These are phyloP conservation scores for Rhododendron williamsianum DNA, from an alignment of 148 eudicot species.

Conservation along the genomic window DNA sequence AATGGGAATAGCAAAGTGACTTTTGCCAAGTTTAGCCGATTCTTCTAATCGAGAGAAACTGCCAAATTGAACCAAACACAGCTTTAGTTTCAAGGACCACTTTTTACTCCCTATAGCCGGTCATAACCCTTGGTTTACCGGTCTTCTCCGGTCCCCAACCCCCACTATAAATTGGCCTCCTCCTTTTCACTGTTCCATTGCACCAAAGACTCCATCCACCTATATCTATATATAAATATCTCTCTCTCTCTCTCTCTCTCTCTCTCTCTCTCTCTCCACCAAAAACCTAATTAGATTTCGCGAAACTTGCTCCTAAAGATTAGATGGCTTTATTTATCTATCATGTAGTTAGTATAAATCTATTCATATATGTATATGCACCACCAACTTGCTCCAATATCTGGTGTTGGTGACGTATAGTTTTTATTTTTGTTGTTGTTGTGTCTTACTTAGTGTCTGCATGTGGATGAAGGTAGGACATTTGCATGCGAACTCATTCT, in stretches of 20 bases:
- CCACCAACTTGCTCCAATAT: no score
- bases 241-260: no score
- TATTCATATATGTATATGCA: no score
- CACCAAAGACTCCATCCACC: background rate
- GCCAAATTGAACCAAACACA: background rate
- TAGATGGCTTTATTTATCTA: no score
- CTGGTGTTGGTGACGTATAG: no score
- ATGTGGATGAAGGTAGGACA: background rate
- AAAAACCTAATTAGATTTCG: no score
- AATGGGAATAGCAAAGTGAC: background rate
- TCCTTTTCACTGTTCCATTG: slow-evolving; percentile 12
- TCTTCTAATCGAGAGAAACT: background rate
- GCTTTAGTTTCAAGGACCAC: slow-evolving; percentile 4
- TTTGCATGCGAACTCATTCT: background rate
- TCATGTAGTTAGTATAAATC: no score
- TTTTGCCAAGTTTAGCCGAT: background rate
- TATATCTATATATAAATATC: no score
- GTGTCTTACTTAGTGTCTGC: no score
- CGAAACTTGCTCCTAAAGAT: no score
- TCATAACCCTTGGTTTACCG: background rate
- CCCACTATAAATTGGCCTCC: slow-evolving; percentile 1
- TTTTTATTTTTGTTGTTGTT: no score
- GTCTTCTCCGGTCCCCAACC: background rate
- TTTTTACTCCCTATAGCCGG: background rate
- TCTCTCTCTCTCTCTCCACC: no score